Evolutionary conservation across 1,139 yeast species (phyloP).

Genomic region (Nadsonia starkeyi-henricii): DNA sequence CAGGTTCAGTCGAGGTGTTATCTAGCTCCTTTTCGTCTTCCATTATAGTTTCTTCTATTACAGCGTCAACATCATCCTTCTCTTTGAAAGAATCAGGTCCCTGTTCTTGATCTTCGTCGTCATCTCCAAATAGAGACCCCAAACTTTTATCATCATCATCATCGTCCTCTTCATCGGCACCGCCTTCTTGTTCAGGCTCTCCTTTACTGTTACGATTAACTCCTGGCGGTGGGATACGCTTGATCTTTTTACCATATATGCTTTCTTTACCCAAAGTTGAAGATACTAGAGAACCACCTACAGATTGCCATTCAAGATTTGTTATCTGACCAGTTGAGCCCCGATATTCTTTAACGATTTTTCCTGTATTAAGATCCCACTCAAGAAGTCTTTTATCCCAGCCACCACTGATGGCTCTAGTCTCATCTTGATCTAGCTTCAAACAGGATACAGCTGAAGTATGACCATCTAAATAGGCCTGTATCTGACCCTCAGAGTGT

Average conservation of each 20-base stretch:
- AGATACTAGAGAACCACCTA: slow-evolving; percentile 35
- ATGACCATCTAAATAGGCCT: slow-evolving; percentile 65
- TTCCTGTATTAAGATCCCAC: slow-evolving; percentile 82
- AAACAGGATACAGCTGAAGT: slow-evolving; percentile 62
- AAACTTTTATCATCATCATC: slow-evolving; percentile 23
- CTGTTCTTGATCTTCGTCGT: slow-evolving; percentile 39
- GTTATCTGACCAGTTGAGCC: slow-evolving; percentile 66
- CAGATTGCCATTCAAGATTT: slow-evolving; percentile 64
- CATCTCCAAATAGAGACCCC: slow-evolving; percentile 72
- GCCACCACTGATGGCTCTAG: slow-evolving; percentile 61
- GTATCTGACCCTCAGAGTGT: slow-evolving; percentile 69
- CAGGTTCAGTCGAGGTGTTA: slow-evolving; percentile 1
- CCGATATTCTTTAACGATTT: slow-evolving; percentile 30
- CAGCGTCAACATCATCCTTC: slow-evolving; percentile 6
- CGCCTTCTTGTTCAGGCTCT: slow-evolving; percentile 2
- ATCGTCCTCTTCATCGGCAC: slow-evolving; percentile 7
- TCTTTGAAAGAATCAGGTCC: slow-evolving; percentile 6
- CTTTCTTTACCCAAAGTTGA: slow-evolving; percentile 11
- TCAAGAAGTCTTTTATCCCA: slow-evolving; percentile 65
- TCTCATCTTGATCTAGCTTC: slow-evolving; percentile 46
- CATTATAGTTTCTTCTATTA: slow-evolving; percentile 3
- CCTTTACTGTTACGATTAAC: not conserved
- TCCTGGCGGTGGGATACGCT: not conserved
- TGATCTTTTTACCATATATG: slow-evolving; percentile 1
- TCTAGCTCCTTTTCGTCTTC: slow-evolving; percentile 6